phyloP scores from a whole-genome alignment of 805 yeast genomes.

The Myxozyma geophila region DNA sequence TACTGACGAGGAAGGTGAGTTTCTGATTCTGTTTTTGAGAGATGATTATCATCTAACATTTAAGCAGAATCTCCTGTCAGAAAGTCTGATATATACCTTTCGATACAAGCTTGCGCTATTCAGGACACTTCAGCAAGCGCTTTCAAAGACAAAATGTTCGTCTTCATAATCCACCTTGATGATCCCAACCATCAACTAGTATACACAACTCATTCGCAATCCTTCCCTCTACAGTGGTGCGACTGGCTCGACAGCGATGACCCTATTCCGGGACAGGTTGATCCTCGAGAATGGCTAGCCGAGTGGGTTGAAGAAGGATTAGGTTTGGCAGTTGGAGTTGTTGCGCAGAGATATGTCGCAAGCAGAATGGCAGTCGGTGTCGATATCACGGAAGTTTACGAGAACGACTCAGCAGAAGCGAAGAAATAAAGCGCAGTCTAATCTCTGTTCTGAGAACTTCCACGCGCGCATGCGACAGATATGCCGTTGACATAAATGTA shows the following conservation, averaged over 20 bases:
- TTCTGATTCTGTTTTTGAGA: background rate
- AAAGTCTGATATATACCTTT: constrained; percentile 67
- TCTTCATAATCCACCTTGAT: constrained; percentile 73
- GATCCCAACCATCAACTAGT: constrained; percentile 80
- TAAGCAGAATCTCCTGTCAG: constrained; percentile 38
- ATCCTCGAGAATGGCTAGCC: constrained; percentile 77
- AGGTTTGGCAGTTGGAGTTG: constrained; percentile 75
- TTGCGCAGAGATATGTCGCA: constrained; percentile 89
- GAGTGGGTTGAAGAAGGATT: constrained; percentile 83
- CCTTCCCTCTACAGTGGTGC: constrained; percentile 90
- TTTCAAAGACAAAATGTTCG: constrained; percentile 52
- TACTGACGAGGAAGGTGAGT: constrained; percentile 40
- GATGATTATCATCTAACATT: background rate
- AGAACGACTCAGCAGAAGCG: background rate
- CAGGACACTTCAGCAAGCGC: constrained; percentile 38
- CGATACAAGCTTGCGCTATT: constrained; percentile 65
- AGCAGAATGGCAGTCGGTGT: constrained; percentile 74
- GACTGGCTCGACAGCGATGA: constrained; percentile 72
- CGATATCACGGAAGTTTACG: constrained; percentile 14
- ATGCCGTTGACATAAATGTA: too few relatives aligned
- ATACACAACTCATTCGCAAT: constrained; percentile 78
- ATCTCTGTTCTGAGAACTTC: too few relatives aligned
- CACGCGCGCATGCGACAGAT: too few relatives aligned
- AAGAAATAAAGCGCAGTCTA: background rate
- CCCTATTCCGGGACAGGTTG: constrained; percentile 31